Conservation (phyloP, 768 basidiomycete species). For the Agaricus blazei region DNA sequence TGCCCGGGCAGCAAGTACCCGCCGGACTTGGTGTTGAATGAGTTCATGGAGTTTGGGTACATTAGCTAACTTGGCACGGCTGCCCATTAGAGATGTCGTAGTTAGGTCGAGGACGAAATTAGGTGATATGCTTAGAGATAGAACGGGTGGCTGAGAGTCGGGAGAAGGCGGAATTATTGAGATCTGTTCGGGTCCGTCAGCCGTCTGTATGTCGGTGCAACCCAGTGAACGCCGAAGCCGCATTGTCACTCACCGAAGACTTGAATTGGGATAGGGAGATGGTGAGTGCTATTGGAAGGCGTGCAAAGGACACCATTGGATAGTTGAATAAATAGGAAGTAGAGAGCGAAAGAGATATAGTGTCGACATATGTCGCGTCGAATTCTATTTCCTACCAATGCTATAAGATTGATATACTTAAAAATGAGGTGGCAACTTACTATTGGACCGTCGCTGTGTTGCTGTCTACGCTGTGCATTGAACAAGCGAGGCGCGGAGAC, state of each 20-base stretch:
- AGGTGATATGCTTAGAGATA: constrained; percentile 74
- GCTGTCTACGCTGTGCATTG: constrained; percentile 50
- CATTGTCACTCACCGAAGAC: constrained; percentile 44
- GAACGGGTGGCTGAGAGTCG: constrained; percentile 46
- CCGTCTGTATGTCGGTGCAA: constrained; percentile 5
- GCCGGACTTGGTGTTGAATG: constrained; percentile 79
- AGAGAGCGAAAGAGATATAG: constrained; percentile 75
- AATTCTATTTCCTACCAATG: constrained; percentile 67
- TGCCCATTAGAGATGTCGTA: constrained; percentile 90
- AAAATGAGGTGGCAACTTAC: constrained; percentile 12
- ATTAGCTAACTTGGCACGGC: constrained; percentile 94
- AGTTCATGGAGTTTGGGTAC: constrained; percentile 97
- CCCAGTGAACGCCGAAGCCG: neutral
- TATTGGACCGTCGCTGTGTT: constrained; percentile 12
- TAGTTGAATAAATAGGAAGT: constrained; percentile 84
- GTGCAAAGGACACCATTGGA: constrained; percentile 76
- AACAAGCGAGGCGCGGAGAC: constrained; percentile 72
- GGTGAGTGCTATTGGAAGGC: constrained; percentile 76
- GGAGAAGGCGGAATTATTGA: constrained; percentile 56
- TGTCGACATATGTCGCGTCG: constrained; percentile 81
- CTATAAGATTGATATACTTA: neutral
- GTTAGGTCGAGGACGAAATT: constrained; percentile 84
- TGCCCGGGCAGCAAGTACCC: constrained; percentile 50
- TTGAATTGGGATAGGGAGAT: constrained; percentile 74
- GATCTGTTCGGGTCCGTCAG: constrained; percentile 37